Conservation (phyloP, 2,329 filamentous ascomycete genomes). For the Alternaria brassicicola region DNA sequence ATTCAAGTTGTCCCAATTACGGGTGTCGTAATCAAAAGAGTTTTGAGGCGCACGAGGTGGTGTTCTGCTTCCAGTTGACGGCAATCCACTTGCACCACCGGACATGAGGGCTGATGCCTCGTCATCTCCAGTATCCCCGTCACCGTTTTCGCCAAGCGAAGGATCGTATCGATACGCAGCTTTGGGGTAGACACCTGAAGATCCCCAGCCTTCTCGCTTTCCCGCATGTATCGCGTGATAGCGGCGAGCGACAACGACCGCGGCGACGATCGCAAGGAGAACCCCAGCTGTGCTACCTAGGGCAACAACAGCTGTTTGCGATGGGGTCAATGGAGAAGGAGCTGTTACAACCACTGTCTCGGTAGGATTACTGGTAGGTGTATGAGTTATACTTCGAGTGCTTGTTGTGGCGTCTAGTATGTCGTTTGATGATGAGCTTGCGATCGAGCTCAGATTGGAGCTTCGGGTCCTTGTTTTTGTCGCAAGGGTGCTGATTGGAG, state of each 20-base stretch:
- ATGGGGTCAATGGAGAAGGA: slow-evolving; percentile 31
- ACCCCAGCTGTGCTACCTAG: slow-evolving; percentile 42
- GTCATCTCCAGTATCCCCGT: slow-evolving; percentile 11
- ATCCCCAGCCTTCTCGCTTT: slow-evolving; percentile 26
- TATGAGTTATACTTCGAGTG: background rate
- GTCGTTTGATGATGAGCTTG: background rate
- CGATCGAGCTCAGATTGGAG: background rate
- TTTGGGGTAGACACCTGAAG: slow-evolving; percentile 39
- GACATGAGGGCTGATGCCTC: slow-evolving; percentile 35
- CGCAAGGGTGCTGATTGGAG: background rate
- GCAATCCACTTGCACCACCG: slow-evolving; percentile 21
- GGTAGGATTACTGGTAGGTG: slow-evolving; percentile 20
- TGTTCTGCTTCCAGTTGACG: background rate
- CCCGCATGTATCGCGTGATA: slow-evolving; percentile 27
- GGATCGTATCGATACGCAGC: slow-evolving; percentile 46
- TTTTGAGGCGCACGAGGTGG: slow-evolving; percentile 7
- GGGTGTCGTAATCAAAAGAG: slow-evolving; percentile 4
- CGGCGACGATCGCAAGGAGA: slow-evolving; percentile 43
- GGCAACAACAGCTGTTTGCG: slow-evolving; percentile 46
- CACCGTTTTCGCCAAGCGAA: slow-evolving; percentile 12
- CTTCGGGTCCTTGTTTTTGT: background rate
- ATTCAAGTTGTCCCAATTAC: slow-evolving; percentile 8
- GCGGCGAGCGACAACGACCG: slow-evolving; percentile 42
- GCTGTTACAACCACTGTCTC: slow-evolving; percentile 14
- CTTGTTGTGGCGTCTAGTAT: background rate